Evolutionary conservation across 1,139 yeast genomes (phyloP).

Genomic region (Keqinozyma sinolaborantium): DNA sequence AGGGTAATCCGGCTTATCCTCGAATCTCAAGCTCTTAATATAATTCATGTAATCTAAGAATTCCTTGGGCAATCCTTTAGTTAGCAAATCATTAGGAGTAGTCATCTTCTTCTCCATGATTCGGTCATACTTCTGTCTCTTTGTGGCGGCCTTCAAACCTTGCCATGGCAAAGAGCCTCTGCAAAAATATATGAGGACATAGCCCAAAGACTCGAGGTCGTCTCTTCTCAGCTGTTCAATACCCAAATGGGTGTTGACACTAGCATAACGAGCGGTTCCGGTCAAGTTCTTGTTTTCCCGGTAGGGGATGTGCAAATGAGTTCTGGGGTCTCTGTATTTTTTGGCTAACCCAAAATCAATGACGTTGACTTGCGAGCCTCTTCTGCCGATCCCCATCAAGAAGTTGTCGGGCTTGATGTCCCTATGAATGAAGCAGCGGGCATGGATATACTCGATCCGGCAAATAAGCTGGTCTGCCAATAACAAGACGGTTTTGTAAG

Average conservation of each 20-base stretch:
- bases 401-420: constrained; percentile 96
- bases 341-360: constrained; percentile 98
- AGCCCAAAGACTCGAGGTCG: constrained; percentile 93
- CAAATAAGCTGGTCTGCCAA: constrained; percentile 94
- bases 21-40: constrained; percentile 87
- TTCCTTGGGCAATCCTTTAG: constrained; percentile 89
- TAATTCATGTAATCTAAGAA: constrained; percentile 86
- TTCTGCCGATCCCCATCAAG: constrained; percentile 92
- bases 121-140: constrained; percentile 94
- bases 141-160: constrained; percentile 95
- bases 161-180: constrained; percentile 98
- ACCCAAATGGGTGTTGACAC: constrained; percentile 94
- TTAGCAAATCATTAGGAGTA: constrained; percentile 82
- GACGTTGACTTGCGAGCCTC: constrained; percentile 93
- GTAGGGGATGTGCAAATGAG: constrained; percentile 93
- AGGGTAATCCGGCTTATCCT: constrained; percentile 93
- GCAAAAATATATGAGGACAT: constrained; percentile 90
- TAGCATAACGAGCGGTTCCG: constrained; percentile 96
- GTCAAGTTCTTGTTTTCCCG: constrained; percentile 94
- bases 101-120: constrained; percentile 96
- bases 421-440: constrained; percentile 89
- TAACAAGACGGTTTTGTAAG: constrained; percentile 87
- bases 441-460: constrained; percentile 93
- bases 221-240: constrained; percentile 96
- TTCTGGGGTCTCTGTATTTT: constrained; percentile 91